Evolutionary conservation across 2,329 filamentous ascomycete species (phyloP), one percentile per base, ranked within the genome.

Genomic region (Aspergillus sp.): DNA sequence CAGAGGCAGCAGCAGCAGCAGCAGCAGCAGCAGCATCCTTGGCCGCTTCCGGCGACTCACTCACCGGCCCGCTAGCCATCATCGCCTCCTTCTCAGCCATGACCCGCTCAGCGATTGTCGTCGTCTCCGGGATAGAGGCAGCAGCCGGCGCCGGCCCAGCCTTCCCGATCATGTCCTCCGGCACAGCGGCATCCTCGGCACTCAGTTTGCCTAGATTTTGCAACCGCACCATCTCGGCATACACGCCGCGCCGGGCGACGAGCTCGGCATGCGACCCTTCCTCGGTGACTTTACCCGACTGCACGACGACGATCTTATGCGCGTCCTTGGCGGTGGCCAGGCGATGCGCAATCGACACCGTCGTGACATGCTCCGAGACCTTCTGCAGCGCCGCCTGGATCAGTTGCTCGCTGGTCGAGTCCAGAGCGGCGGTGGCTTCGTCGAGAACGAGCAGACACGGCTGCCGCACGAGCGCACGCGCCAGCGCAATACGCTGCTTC

Each of bases 401-500:
- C 9, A 64, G 53, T 27, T 57, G 55, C 47, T 69, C 65, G 33
- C 59, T 65, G 1, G 56, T 58, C 7, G 66, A 66, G 48, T 68
- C 65, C 29, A 69, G 52, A 5, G 65, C 58, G 4, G 65, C 62
- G 0, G 65, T 68, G 2, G 65, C 65, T 49, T 68, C 65, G 42
- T 68, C 65, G 3, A 68, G 52, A 10, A 68, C 58, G 3, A 96
- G 76, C 59, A 95, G 74, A 68, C 86, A 88, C 0, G 89, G 89
- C 57, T 94, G 84, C 7, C 84, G 88, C 28, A 94, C 85, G 45
- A 94, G 79, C 12, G 88, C 88, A 55, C 87, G 76, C 3, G 89
- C 88, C 62, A 95, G 90, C 4, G 89, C 87, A 58, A 95, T 91
- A 52, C 90, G 85, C 67, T 96, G 90, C 66, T 94, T 80, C 63